A percentile compares a stretch with the other conserved stretches of the same genome.
phyloP scores from a whole-genome alignment of 2,329 filamentous ascomycete species.

The Ophiognomonia clavigignenti-juglandacearum region DNA sequence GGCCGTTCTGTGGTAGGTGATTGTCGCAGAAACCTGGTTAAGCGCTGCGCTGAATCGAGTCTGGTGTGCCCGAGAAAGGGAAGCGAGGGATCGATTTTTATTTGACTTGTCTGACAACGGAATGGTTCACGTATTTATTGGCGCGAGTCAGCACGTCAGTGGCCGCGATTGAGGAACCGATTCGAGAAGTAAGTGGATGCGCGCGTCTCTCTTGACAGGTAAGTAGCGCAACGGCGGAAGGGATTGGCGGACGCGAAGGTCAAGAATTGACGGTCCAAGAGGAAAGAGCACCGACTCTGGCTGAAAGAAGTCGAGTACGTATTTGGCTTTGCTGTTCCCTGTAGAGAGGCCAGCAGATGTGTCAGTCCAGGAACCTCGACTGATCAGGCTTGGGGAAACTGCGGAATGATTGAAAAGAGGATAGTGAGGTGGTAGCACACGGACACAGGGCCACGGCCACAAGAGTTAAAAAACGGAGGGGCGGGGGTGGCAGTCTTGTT shows the following conservation, averaged over 20 bases:
- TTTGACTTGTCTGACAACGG: conserved; percentile 30
- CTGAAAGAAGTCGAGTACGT: conserved; percentile 22
- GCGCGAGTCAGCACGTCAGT: conserved; percentile 24
- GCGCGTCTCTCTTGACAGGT: conserved; percentile 1
- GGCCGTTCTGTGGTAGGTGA: conserved; percentile 42
- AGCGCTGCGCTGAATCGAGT: conserved; percentile 43
- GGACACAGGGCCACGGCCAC: conserved; percentile 36
- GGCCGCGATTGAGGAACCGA: conserved; percentile 2
- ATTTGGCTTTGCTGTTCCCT: conserved; percentile 33
- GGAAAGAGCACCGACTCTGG: conserved; percentile 17
- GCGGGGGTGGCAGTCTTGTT: conserved; percentile 22
- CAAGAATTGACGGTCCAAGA: conserved; percentile 6
- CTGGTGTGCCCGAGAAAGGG: conserved; percentile 40
- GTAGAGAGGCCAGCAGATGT: conserved; percentile 34
- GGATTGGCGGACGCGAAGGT: conserved; percentile 2
- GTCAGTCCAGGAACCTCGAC: conserved; percentile 33
- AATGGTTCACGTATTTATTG: conserved; percentile 22
- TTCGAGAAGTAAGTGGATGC: no score
- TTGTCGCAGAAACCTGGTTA: conserved; percentile 54
- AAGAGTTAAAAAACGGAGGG: conserved; percentile 32
- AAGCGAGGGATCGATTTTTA: conserved; percentile 41
- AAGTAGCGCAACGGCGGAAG: not conserved
- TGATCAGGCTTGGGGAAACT: conserved; percentile 42
- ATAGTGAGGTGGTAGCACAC: conserved; percentile 46
- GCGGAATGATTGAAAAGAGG: conserved; percentile 46